Base-by-base conservation (phyloP, 2,329 filamentous ascomycete genomes). In the Epichloe bromicola region DNA sequence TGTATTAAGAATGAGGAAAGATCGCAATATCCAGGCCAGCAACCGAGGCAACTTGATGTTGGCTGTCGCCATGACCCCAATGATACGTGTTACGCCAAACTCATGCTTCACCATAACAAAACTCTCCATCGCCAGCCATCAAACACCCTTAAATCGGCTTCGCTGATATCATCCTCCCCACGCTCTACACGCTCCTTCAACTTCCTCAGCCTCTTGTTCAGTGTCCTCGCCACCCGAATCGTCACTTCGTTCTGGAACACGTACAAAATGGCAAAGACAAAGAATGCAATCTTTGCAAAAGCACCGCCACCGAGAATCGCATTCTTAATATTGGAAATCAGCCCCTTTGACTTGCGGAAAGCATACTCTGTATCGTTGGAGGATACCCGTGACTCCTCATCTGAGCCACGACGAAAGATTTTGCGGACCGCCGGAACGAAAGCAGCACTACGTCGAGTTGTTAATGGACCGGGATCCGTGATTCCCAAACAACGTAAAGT, bases 171-270 rank as follows among this genome's bases (percentile, higher is more conserved):
- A 6, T 69, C 63, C 30, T 73, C 67, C 5, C 73, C 74, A 1
- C 66, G 59, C 59, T 79, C 73, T 15, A 80, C 65, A 58, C 73
- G 71, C 23, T 65, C 59, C 30, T 65, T 63, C 7, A 80, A 67
- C 45, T 67, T 68, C 64, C 71, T 74, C 46, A 80, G 58, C 30
- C 76, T 65, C 60, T 72, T 74, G 33, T 69, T 67, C 17, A 78
- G 62, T 4, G 76, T 79, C 58, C 68, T 69, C 11, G 74, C 75
- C 3, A 79, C 75, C 4, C 76, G 71, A 45, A 80, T 60, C 49
- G 74, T 69, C 19, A 81, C 76, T 61, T 81, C 78, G 59, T 77
- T 79, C 58, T 74, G 71, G 55, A 81, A 81, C 12, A 80, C 71
- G 60, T 78, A 80, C 39, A 80, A 64, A 19, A 78, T 73, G 2